Evolutionary conservation across 2,329 filamentous ascomycete species (phyloP).

Genomic region (Trichoderma pleuroti): DNA sequence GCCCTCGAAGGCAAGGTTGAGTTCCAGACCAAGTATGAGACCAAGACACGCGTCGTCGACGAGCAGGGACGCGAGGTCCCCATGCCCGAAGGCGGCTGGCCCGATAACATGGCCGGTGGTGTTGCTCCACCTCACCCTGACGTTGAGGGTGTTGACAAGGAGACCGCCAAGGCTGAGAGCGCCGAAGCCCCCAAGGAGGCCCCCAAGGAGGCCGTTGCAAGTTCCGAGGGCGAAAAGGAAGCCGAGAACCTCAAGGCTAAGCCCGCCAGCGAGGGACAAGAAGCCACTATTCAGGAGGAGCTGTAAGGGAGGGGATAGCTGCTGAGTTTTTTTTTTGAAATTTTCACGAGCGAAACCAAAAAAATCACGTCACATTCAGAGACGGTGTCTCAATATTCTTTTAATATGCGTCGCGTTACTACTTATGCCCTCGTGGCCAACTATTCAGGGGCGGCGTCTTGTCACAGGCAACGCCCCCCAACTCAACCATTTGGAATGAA

Average conservation of each 20-base stretch:
- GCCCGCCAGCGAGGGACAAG: slow-evolving; percentile 61
- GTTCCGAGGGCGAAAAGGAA: slow-evolving; percentile 59
- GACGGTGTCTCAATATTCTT: slow-evolving; percentile 6
- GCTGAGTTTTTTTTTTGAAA: neutral
- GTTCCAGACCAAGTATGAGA: slow-evolving; percentile 94
- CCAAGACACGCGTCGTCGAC: slow-evolving; percentile 82
- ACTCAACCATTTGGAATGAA: neutral
- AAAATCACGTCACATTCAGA: neutral
- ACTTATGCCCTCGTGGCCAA: neutral
- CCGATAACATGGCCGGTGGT: slow-evolving; percentile 33
- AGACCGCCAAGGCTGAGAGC: slow-evolving; percentile 48
- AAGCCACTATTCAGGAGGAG: slow-evolving; percentile 47
- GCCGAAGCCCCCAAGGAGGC: slow-evolving; percentile 41
- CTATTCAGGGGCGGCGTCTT: neutral
- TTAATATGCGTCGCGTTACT: slow-evolving; percentile 2
- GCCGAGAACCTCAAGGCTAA: slow-evolving; percentile 54
- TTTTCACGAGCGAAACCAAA: neutral
- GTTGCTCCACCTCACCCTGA: slow-evolving; percentile 59
- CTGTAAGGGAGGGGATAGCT: slow-evolving; percentile 27
- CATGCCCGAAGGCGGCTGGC: slow-evolving; percentile 40
- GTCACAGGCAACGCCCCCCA: neutral
- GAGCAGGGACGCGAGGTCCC: slow-evolving; percentile 73
- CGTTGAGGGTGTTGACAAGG: slow-evolving; percentile 57
- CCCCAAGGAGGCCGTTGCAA: slow-evolving; percentile 43
- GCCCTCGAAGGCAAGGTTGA: slow-evolving; percentile 86